Percentiles rank a stretch among this genome's conserved stretches.
Evolutionary conservation across 2,329 filamentous ascomycete species (phyloP).

Genomic region (Epichloe festucae): DNA sequence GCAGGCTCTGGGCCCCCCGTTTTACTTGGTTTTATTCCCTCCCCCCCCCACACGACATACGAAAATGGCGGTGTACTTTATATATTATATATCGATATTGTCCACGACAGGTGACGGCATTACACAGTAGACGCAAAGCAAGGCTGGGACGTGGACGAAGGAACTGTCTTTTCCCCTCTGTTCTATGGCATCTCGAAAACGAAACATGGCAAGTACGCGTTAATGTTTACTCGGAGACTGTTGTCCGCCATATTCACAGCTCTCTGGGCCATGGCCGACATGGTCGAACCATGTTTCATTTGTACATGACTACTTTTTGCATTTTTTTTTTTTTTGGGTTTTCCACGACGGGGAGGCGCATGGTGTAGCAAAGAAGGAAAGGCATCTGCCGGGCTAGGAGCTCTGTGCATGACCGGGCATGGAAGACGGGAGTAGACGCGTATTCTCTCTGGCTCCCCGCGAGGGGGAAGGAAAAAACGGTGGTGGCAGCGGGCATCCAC

Average conservation of each 20-base stretch:
- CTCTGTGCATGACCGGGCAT: background rate
- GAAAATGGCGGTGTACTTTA: background rate
- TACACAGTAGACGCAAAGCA: background rate
- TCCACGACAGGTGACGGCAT: background rate
- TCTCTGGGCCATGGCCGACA: background rate
- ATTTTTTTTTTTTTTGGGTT: background rate
- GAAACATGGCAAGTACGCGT: background rate
- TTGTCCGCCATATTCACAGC: background rate
- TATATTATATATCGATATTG: background rate
- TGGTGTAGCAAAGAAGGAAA: background rate
- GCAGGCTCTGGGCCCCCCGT: background rate
- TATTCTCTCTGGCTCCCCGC: background rate
- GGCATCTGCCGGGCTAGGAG: background rate
- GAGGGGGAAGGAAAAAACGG: background rate
- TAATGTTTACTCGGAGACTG: background rate
- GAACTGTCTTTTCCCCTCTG: background rate
- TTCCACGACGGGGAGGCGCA: background rate
- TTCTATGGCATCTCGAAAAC: background rate
- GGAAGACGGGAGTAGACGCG: slow-evolving; percentile 1
- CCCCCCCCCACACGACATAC: background rate
- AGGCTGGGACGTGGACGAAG: background rate
- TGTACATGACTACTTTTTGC: background rate
- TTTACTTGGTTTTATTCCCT: background rate
- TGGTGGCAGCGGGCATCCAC: background rate
- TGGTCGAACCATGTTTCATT: background rate